Percentiles rank a stretch among this genome's conserved stretches.
Conservation (phyloP, 2,329 filamentous ascomycete genomes). For the Microascus cirrosus region DNA sequence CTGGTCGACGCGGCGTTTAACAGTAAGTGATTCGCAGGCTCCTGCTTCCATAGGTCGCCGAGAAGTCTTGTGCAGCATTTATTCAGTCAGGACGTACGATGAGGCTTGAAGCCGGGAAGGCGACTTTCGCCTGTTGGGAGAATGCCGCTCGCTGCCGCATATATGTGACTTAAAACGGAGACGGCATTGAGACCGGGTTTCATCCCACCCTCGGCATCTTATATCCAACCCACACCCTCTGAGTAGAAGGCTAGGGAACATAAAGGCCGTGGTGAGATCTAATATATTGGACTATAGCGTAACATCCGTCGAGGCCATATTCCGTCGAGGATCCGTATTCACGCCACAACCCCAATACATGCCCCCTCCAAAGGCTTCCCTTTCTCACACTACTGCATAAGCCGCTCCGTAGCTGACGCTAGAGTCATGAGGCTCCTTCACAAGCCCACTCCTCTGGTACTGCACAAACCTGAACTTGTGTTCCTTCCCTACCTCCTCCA, state of each 20-base stretch:
- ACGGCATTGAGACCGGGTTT: neutral
- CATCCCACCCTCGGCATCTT: neutral
- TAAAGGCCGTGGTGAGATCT: too few species aligned
- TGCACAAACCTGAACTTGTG: conserved; percentile 65
- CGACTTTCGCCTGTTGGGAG: too few species aligned
- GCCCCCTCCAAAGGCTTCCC: neutral
- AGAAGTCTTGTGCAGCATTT: too few species aligned
- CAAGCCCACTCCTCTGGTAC: conserved; percentile 79
- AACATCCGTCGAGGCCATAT: neutral
- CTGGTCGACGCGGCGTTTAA: too few species aligned
- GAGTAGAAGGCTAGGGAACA: too few species aligned
- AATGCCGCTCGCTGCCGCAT: too few species aligned
- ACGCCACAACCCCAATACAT: neutral
- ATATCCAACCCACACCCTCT: neutral
- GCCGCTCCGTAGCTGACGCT: conserved; percentile 95
- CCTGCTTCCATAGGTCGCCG: too few species aligned
- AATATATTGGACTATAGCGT: too few species aligned
- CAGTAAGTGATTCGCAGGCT: too few species aligned
- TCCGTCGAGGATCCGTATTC: neutral
- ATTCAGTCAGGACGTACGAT: too few species aligned
- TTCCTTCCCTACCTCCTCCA: conserved; percentile 51
- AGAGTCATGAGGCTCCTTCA: conserved; percentile 55
- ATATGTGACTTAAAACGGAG: neutral
- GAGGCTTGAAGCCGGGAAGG: too few species aligned
- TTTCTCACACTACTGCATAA: conserved; percentile 58